phyloP scores from a whole-genome alignment of 2,329 filamentous ascomycete species.

The Allantophomopsis lycopodina region DNA sequence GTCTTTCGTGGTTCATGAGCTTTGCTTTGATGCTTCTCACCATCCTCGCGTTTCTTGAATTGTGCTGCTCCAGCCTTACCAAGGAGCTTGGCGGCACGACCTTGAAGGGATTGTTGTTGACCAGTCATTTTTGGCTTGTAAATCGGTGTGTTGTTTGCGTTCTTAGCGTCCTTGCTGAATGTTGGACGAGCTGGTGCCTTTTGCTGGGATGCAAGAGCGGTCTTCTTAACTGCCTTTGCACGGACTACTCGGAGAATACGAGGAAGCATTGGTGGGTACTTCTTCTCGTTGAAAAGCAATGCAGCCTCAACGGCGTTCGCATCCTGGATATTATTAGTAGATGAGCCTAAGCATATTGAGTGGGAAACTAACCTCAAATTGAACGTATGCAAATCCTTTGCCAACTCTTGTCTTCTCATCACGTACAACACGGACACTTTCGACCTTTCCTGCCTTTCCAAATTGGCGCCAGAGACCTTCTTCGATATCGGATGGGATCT shows the following conservation, averaged over 20 bases:
- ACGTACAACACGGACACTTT: conserved; percentile 84
- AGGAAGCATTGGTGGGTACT: conserved; percentile 88
- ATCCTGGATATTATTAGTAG: conserved; percentile 33
- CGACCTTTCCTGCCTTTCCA: conserved; percentile 63
- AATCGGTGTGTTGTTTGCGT: conserved; percentile 17
- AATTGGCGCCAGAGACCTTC: conserved; percentile 87
- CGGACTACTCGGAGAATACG: conserved; percentile 74
- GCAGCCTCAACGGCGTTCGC: conserved; percentile 84
- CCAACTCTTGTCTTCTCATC: conserved; percentile 85
- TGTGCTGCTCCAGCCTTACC: conserved; percentile 50
- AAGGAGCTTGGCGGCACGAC: conserved; percentile 62
- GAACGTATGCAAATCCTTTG: conserved; percentile 95
- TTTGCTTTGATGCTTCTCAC: conserved; percentile 1
- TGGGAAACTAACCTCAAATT: conserved; percentile 54
- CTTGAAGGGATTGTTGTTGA: conserved; percentile 55
- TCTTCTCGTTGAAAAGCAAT: conserved; percentile 76
- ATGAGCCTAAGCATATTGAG: not conserved
- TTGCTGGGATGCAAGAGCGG: conserved; percentile 11
- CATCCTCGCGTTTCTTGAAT: conserved; percentile 13
- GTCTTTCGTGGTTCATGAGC: conserved; percentile 2
- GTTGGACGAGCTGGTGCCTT: conserved; percentile 5
- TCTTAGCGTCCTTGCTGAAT: conserved; percentile 15
- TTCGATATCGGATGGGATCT: conserved; percentile 71
- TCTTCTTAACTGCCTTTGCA: conserved; percentile 36
- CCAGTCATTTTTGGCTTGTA: conserved; percentile 61